Evolutionary conservation across 805 yeast genomes (phyloP).

Genomic region (Candida ovalis): DNA sequence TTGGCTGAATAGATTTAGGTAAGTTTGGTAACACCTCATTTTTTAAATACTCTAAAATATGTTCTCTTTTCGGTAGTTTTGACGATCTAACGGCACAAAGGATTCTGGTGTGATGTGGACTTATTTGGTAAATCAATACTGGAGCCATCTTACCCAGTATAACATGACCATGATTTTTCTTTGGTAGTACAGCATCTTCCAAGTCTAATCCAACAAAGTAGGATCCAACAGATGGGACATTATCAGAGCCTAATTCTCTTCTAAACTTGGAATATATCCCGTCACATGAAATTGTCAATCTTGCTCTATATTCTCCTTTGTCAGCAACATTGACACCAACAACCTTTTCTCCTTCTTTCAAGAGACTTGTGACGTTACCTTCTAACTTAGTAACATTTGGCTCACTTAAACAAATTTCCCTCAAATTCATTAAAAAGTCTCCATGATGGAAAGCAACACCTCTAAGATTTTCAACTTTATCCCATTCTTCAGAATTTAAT

Average conservation of each 20-base stretch:
- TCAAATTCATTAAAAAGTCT: constrained; percentile 70
- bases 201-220: constrained; percentile 85
- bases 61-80: constrained; percentile 63
- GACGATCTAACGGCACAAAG: constrained; percentile 79
- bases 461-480: constrained; percentile 48
- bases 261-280: constrained; percentile 94
- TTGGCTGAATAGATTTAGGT: constrained; percentile 62
- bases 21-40: constrained; percentile 60
- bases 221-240: constrained; percentile 68
- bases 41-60: constrained; percentile 55
- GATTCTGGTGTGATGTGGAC: constrained; percentile 78
- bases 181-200: constrained; percentile 70
- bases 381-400: constrained; percentile 74
- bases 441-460: constrained; percentile 97
- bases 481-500: constrained; percentile 50
- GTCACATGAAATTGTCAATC: constrained; percentile 77
- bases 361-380: constrained; percentile 73
- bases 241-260: constrained; percentile 57
- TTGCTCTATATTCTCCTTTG: constrained; percentile 48
- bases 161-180: constrained; percentile 81
- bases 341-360: constrained; percentile 54
- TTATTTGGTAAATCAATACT: constrained; percentile 81
- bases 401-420: constrained; percentile 64
- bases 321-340: constrained; percentile 66
- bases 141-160: constrained; percentile 86